A percentile compares a stretch with the other conserved stretches of the same genome.
Conservation (phyloP, 768 basidiomycete genomes). For the Boletus vinaceobasis region DNA sequence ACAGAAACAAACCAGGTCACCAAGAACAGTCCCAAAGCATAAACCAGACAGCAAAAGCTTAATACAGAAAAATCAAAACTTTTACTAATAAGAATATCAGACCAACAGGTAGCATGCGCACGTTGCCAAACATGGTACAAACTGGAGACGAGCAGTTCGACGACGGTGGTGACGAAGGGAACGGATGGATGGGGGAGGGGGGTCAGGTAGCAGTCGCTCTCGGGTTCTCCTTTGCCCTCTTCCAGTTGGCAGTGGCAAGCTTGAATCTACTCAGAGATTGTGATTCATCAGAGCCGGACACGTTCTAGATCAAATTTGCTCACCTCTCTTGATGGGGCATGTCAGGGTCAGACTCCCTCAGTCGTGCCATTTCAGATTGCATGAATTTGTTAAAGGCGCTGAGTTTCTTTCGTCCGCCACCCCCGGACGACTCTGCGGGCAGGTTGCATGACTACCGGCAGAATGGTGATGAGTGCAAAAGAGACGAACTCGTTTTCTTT, state of each 20-base stretch:
- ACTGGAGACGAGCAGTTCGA: slow-evolving; percentile 10
- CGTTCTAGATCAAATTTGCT: slow-evolving; percentile 1
- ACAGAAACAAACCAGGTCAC: slow-evolving; percentile 2
- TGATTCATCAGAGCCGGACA: background rate
- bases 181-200: background rate
- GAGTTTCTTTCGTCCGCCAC: slow-evolving; percentile 55
- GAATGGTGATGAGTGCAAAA: slow-evolving; percentile 11
- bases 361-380: slow-evolving; percentile 74
- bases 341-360: slow-evolving; percentile 73
- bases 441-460: slow-evolving; percentile 11
- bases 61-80: slow-evolving; percentile 21
- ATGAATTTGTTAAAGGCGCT: slow-evolving; percentile 78
- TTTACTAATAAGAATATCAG: slow-evolving; percentile 34
- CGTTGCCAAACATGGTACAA: slow-evolving; percentile 19
- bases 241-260: slow-evolving; percentile 74
- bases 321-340: slow-evolving; percentile 74
- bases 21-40: slow-evolving; percentile 5
- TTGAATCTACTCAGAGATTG: slow-evolving; percentile 51
- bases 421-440: slow-evolving; percentile 49
- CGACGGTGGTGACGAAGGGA: background rate
- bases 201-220: slow-evolving; percentile 33
- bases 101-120: slow-evolving; percentile 9
- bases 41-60: slow-evolving; percentile 9
- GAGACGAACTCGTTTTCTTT: slow-evolving; percentile 52
- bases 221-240: slow-evolving; percentile 66